Evolutionary conservation across 2,329 filamentous ascomycete species (phyloP).

Genomic region (Neophaeococcomyces mojaviensis): DNA sequence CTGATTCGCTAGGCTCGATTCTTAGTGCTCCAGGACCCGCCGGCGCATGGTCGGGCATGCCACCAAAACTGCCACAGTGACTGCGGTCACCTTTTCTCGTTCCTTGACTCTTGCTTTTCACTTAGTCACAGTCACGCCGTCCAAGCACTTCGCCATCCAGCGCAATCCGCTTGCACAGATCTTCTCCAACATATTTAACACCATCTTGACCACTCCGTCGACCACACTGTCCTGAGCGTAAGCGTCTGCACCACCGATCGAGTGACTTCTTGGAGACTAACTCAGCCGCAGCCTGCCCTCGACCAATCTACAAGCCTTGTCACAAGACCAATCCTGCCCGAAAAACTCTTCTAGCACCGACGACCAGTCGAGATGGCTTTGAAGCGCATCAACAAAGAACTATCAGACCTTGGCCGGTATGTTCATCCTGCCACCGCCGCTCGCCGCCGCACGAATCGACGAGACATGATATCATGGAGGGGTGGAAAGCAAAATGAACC

Average conservation of each 20-base stretch:
- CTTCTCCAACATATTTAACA: slow-evolving; percentile 4
- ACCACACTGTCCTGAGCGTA: slow-evolving; percentile 1
- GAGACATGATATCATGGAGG: slow-evolving; percentile 8
- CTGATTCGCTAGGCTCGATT: slow-evolving; percentile 4
- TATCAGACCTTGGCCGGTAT: slow-evolving; percentile 46
- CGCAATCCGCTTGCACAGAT: background rate
- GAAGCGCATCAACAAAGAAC: slow-evolving; percentile 49
- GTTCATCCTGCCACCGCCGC: slow-evolving; percentile 15
- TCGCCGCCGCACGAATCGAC: background rate
- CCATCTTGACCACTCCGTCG: background rate
- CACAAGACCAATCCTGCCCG: slow-evolving; percentile 9
- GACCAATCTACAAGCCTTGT: slow-evolving; percentile 8
- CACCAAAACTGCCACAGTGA: slow-evolving; percentile 2
- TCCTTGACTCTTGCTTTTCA: slow-evolving; percentile 9
- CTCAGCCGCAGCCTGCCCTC: slow-evolving; percentile 1
- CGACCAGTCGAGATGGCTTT: slow-evolving; percentile 37
- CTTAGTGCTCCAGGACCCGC: background rate
- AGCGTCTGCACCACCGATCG: background rate
- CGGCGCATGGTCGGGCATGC: background rate
- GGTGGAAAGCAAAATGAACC: background rate
- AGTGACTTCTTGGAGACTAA: background rate
- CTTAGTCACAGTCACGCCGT: slow-evolving; percentile 3
- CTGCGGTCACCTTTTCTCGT: slow-evolving; percentile 8
- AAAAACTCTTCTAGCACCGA: slow-evolving; percentile 8
- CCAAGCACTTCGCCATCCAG: background rate